phyloP scores from a whole-genome alignment of 2,329 filamentous ascomycete species.

The Clarireedia hainanense region DNA sequence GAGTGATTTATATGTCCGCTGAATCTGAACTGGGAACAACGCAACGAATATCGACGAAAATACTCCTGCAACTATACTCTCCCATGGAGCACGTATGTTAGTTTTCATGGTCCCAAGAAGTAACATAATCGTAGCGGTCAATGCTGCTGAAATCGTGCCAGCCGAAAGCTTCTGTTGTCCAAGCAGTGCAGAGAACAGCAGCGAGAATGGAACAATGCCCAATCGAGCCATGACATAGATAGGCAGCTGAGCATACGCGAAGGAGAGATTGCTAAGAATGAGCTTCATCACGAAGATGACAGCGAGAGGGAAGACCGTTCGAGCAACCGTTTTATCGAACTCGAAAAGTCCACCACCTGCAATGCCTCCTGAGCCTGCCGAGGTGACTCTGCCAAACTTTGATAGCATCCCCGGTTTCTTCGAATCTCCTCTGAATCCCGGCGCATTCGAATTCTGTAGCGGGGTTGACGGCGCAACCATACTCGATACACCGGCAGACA shows the following conservation, averaged over 20 bases:
- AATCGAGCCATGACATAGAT: constrained; percentile 46
- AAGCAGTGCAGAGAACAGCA: constrained; percentile 40
- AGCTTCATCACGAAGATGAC: constrained; percentile 43
- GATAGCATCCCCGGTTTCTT: constrained; percentile 25
- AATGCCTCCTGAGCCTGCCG: constrained; percentile 36
- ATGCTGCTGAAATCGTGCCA: constrained; percentile 40
- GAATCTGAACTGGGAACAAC: constrained; percentile 42
- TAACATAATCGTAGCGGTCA: constrained; percentile 43
- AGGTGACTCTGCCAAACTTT: constrained; percentile 23
- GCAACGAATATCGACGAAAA: constrained; percentile 45
- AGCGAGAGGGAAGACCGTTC: constrained; percentile 40
- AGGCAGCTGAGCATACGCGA: constrained; percentile 43
- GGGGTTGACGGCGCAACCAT: constrained; percentile 38
- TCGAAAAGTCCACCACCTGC: constrained; percentile 47
- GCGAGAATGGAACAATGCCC: constrained; percentile 40
- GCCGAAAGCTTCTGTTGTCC: constrained; percentile 39
- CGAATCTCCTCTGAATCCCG: constrained; percentile 24
- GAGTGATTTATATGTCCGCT: constrained; percentile 41
- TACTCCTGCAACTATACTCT: constrained; percentile 43
- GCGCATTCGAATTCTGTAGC: constrained; percentile 24
- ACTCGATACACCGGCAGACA: constrained; percentile 31
- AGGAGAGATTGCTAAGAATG: constrained; percentile 45
- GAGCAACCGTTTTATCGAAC: constrained; percentile 39
- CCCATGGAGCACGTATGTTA: constrained; percentile 39
- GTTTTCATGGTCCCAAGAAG: constrained; percentile 31